These are phyloP conservation scores for Fusarium buharicum DNA, from an alignment of 2,329 filamentous ascomycete genomes.

Conservation along the genomic window DNA sequence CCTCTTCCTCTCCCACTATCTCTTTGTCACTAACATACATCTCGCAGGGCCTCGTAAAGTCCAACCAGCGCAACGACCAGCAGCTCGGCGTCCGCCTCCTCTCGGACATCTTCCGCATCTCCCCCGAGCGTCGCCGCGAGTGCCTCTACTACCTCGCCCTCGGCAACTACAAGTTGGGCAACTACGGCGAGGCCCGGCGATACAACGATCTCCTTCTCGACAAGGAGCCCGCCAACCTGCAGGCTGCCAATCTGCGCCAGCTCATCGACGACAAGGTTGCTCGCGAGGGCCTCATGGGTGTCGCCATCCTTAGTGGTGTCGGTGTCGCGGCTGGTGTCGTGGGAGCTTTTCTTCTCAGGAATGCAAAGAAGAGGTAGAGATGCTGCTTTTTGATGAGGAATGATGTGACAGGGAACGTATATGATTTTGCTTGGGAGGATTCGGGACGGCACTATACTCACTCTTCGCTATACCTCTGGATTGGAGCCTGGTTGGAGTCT, in stretches of 20 bases:
- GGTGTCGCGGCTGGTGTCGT: conserved; percentile 94
- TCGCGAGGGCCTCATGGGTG: conserved; percentile 91
- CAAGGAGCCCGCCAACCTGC: conserved; percentile 89
- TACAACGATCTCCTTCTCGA: conserved; percentile 95
- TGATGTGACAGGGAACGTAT: conserved; percentile 14
- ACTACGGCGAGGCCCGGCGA: conserved; percentile 92
- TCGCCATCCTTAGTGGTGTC: conserved; percentile 93
- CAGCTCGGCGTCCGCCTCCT: conserved; percentile 94
- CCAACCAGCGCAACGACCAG: conserved; percentile 82
- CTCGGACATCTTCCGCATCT: conserved; percentile 94
- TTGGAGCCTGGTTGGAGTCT: conserved; percentile 31
- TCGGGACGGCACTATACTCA: conserved; percentile 28
- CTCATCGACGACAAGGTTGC: conserved; percentile 97
- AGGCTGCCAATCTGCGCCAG: conserved; percentile 84
- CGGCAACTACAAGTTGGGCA: conserved; percentile 97
- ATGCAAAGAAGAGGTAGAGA: conserved; percentile 65
- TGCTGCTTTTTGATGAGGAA: neutral
- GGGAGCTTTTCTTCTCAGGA: conserved; percentile 83
- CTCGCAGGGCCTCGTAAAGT: conserved; percentile 87
- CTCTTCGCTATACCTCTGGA: conserved; percentile 27
- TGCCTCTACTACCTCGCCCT: conserved; percentile 98
- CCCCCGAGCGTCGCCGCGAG: conserved; percentile 92
- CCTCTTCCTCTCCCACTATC: too few relatives aligned
- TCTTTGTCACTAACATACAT: conserved; percentile 3
- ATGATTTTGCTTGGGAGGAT: conserved; percentile 26